phyloP scores from a whole-genome alignment of 768 basidiomycete genomes.

The Lactarius akahatsu region DNA sequence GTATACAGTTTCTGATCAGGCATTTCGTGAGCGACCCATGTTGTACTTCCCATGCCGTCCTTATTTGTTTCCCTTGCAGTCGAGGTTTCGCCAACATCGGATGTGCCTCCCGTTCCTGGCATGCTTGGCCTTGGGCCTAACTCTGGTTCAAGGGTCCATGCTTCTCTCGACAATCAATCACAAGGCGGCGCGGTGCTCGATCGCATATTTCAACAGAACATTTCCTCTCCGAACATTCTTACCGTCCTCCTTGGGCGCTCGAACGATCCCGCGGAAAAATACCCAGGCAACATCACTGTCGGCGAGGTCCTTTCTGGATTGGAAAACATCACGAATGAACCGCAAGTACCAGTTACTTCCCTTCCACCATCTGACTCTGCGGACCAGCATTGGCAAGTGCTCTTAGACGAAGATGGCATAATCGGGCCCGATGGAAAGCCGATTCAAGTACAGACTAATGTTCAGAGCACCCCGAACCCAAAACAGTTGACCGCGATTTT shows the following conservation, averaged over 20 bases:
- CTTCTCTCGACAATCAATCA: conserved; percentile 22
- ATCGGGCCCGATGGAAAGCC: conserved; percentile 39
- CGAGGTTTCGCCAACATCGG: conserved; percentile 20
- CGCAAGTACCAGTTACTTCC: conserved; percentile 33
- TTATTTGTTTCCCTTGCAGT: conserved; percentile 9
- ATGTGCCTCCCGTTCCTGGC: conserved; percentile 31
- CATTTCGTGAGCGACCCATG: conserved; percentile 31
- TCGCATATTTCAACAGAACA: conserved; percentile 36
- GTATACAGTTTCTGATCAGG: conserved; percentile 34
- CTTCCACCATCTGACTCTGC: conserved; percentile 14
- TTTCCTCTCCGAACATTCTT: conserved; percentile 35
- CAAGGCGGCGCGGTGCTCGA: conserved; percentile 35
- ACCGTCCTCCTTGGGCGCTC: conserved; percentile 36
- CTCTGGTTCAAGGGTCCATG: conserved; percentile 31
- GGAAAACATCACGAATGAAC: conserved; percentile 33
- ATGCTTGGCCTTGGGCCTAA: conserved; percentile 39
- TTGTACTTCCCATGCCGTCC: background rate
- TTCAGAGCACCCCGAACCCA: conserved; percentile 25
- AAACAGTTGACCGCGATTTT: conserved; percentile 35
- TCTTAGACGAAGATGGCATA: conserved; percentile 36
- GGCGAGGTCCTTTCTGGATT: conserved; percentile 33
- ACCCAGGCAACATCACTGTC: conserved; percentile 37
- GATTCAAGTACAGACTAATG: conserved; percentile 31
- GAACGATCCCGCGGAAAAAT: conserved; percentile 33
- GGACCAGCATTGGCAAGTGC: conserved; percentile 38